These are phyloP conservation scores for Kodamaea kakaduensis DNA, from an alignment of 805 yeast species.

Conservation along the genomic window DNA sequence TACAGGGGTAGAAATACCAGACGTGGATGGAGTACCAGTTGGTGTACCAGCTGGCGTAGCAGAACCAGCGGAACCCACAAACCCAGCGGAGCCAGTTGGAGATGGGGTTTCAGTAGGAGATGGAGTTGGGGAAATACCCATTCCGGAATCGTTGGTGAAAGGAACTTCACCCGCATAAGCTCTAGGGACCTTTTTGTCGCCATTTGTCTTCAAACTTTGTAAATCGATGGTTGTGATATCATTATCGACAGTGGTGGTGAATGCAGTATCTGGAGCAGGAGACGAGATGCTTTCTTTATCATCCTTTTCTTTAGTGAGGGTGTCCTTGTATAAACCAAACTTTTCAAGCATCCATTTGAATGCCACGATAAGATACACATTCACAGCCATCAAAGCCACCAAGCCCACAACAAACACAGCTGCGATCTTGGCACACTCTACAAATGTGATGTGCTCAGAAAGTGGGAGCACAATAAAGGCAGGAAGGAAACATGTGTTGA, in stretches of 20 bases:
- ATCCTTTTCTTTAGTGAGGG: constrained; percentile 11
- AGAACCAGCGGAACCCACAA: too few relatives aligned
- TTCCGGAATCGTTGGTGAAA: too few relatives aligned
- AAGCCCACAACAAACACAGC: constrained; percentile 71
- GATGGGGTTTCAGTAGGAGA: too few relatives aligned
- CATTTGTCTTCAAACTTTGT: not conserved
- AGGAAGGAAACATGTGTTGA: constrained; percentile 73
- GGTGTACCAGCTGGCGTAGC: too few relatives aligned
- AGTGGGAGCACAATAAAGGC: constrained; percentile 70
- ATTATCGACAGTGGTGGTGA: constrained; percentile 25
- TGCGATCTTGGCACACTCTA: constrained; percentile 68
- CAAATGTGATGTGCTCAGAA: constrained; percentile 58
- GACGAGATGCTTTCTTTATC: constrained; percentile 15
- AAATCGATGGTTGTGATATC: constrained; percentile 40
- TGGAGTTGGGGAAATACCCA: too few relatives aligned
- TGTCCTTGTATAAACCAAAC: constrained; percentile 9
- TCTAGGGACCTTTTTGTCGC: constrained; percentile 9
- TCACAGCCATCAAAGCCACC: constrained; percentile 42
- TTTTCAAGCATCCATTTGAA: constrained; percentile 9
- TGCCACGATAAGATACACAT: constrained; percentile 26
- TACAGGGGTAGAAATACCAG: too few relatives aligned
- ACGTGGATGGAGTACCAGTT: too few relatives aligned
- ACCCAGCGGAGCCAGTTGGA: too few relatives aligned
- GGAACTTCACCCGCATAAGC: too few relatives aligned
- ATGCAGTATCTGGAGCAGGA: constrained; percentile 11